Evolutionary conservation across 2,329 filamentous ascomycete species (phyloP).

Genomic region (Ophiocordyceps sinensis): DNA sequence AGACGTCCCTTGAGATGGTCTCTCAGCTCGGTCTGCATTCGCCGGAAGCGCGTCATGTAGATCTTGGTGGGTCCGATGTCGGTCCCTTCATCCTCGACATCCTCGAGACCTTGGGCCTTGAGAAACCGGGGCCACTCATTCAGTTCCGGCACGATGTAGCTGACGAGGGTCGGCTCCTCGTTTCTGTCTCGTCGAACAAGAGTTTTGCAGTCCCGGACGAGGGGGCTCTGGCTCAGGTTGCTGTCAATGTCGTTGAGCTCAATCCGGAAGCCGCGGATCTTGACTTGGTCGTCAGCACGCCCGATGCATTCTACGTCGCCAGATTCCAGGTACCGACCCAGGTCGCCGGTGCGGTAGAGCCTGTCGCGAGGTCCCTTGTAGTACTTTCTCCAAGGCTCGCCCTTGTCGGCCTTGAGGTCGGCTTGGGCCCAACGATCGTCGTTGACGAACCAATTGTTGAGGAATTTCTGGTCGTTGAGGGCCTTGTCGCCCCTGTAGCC

Average conservation of each 20-base stretch:
- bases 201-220: constrained; percentile 76
- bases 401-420: constrained; percentile 38
- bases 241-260: constrained; percentile 89
- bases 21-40: constrained; percentile 35
- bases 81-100: constrained; percentile 36
- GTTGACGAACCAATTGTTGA: constrained; percentile 78
- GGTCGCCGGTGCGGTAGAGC: constrained; percentile 75
- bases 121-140: constrained; percentile 60
- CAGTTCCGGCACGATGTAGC: constrained; percentile 73
- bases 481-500: constrained; percentile 51
- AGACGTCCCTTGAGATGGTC: constrained; percentile 54
- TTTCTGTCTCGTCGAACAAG: constrained; percentile 40
- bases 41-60: constrained; percentile 28
- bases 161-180: constrained; percentile 69
- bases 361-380: constrained; percentile 76
- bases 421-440: constrained; percentile 51
- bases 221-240: constrained; percentile 57
- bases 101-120: constrained; percentile 35
- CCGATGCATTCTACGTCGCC: constrained; percentile 69
- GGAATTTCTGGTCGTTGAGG: constrained; percentile 61
- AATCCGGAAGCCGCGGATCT: constrained; percentile 90
- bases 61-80: constrained; percentile 28
- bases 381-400: constrained; percentile 63
- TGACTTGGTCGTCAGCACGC: constrained; percentile 77
- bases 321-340: constrained; percentile 57